phyloP scores from a whole-genome alignment of 2,329 filamentous ascomycete genomes.

The Exophiala sideris region DNA sequence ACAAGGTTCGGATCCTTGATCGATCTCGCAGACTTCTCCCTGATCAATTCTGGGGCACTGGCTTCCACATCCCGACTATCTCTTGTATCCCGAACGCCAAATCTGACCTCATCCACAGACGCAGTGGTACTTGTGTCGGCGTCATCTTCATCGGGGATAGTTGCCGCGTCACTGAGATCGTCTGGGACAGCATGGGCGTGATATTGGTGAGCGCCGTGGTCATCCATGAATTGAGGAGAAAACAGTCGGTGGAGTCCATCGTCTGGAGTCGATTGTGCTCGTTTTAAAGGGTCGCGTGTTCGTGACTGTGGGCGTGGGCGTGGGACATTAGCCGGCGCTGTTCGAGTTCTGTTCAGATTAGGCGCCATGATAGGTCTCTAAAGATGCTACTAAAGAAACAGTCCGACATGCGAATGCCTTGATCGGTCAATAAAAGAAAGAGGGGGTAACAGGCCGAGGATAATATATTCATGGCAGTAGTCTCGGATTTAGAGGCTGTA shows the following conservation, averaged over 20 bases:
- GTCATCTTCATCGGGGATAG: constrained; percentile 13
- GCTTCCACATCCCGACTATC: constrained; percentile 17
- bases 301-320: constrained; percentile 8
- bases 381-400: not conserved
- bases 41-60: constrained; percentile 8
- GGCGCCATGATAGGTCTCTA: constrained; percentile 9
- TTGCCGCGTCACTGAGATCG: constrained; percentile 12
- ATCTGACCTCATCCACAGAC: constrained; percentile 23
- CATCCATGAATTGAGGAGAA: constrained; percentile 24
- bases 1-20: constrained; percentile 32
- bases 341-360: constrained; percentile 17
- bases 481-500: not conserved
- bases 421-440: not conserved
- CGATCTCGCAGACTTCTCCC: constrained; percentile 23
- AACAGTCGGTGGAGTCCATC: constrained; percentile 20
- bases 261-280: constrained; percentile 19
- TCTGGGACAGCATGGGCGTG: constrained; percentile 11
- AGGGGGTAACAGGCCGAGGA: constrained; percentile 1
- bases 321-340: constrained; percentile 14
- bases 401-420: too few species aligned
- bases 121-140: constrained; percentile 16
- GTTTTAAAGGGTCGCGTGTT: constrained; percentile 12
- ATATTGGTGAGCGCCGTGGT: constrained; percentile 23
- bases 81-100: constrained; percentile 9
- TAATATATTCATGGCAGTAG: not conserved